These are phyloP conservation scores for Crucibulum laeve DNA, from an alignment of 768 basidiomycete genomes.

Conservation along the genomic window DNA sequence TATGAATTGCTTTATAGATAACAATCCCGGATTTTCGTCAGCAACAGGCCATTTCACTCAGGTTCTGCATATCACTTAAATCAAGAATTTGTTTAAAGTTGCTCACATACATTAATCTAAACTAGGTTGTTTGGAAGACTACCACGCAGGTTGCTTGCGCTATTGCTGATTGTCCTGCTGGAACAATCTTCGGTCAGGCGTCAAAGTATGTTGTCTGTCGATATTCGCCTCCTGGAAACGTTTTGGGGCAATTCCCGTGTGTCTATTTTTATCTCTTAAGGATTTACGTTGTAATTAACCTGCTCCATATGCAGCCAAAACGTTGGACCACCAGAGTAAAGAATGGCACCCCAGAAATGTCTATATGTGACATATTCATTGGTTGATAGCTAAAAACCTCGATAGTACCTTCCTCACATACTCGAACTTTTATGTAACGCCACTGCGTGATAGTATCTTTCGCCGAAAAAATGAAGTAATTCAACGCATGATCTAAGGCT, in stretches of 20 bases:
- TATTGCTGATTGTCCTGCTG: constrained; percentile 27
- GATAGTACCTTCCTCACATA: too few relatives aligned
- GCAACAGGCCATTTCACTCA: constrained; percentile 27
- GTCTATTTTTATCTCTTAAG: constrained; percentile 3
- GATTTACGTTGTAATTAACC: background rate
- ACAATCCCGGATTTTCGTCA: constrained; percentile 18
- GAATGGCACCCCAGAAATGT: background rate
- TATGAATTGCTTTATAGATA: constrained; percentile 11
- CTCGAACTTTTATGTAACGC: background rate
- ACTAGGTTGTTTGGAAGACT: constrained; percentile 52
- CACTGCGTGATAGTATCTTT: too few relatives aligned
- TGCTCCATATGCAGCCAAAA: background rate
- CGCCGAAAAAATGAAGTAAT: too few relatives aligned
- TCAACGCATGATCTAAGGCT: too few relatives aligned
- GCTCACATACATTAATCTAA: background rate
- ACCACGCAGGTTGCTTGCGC: constrained; percentile 46
- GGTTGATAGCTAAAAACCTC: too few relatives aligned
- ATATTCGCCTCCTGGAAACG: constrained; percentile 22
- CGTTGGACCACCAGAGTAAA: background rate
- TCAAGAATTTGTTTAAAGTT: background rate
- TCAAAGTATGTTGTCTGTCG: constrained; percentile 23
- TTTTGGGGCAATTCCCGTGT: constrained; percentile 18
- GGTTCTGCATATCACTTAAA: constrained; percentile 6
- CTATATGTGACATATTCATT: background rate
- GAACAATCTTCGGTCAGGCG: constrained; percentile 16